phyloP scores from a whole-genome alignment of 140 eudicot species.

The Oenanthe javanica region DNA sequence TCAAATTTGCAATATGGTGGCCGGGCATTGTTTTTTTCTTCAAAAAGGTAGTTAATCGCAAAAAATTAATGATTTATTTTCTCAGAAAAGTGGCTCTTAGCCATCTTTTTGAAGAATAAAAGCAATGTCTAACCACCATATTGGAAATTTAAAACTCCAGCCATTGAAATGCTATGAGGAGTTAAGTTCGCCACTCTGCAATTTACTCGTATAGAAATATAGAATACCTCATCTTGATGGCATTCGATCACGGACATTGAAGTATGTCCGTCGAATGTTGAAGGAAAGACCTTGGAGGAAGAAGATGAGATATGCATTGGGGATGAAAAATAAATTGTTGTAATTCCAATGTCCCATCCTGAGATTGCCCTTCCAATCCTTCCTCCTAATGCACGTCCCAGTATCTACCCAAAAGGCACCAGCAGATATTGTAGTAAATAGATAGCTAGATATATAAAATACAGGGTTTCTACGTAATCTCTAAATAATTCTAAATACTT shows the following conservation, averaged over 20 bases:
- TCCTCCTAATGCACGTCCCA: constrained; percentile 70
- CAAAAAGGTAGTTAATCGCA: no score
- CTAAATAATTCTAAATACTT: background rate
- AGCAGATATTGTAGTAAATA: background rate
- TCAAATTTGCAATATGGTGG: no score
- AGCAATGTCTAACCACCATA: no score
- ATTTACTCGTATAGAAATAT: no score
- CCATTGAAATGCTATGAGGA: no score
- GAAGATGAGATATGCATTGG: constrained; percentile 11
- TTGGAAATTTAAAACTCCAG: no score
- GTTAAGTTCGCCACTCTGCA: no score
- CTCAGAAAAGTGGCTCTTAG: no score
- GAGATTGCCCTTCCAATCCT: constrained; percentile 40
- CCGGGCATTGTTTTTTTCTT: no score
- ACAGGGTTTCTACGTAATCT: background rate
- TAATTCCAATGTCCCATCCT: constrained; percentile 77
- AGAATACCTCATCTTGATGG: constrained; percentile 65
- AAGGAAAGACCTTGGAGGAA: constrained; percentile 28
- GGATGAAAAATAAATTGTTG: constrained; percentile 30
- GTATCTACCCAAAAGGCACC: constrained; percentile 25
- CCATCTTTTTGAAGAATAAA: no score
- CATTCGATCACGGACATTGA: constrained; percentile 50
- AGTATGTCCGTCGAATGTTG: constrained; percentile 39
- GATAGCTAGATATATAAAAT: background rate
- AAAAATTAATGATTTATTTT: no score